Conservation (phyloP, 73 alveolate species). For the Tetrahymena elliotti region DNA sequence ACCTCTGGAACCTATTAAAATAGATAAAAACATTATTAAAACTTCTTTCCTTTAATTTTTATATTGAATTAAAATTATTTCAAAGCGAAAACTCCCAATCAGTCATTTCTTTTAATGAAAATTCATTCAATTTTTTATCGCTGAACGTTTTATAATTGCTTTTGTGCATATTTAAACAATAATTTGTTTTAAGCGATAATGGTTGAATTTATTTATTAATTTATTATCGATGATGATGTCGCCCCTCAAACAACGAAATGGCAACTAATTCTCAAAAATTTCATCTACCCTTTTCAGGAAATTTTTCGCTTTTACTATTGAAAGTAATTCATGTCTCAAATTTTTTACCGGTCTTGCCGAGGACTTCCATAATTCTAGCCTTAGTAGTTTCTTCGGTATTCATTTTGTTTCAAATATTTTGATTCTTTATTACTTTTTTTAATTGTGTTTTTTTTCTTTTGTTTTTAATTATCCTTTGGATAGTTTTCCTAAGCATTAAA, state of each 20-base stretch:
- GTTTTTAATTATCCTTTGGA: background rate
- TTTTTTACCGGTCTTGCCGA: constrained; percentile 31
- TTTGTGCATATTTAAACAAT: too few species aligned
- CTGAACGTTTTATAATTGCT: background rate
- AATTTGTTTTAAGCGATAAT: background rate
- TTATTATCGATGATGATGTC: too few species aligned
- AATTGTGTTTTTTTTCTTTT: background rate
- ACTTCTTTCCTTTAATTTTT: background rate
- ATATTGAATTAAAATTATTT: background rate
- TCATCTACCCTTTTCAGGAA: background rate
- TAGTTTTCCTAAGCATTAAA: background rate
- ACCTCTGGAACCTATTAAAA: constrained; percentile 94
- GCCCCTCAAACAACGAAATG: background rate
- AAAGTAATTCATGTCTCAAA: background rate
- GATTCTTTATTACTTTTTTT: background rate
- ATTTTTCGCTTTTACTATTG: background rate
- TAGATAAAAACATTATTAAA: background rate
- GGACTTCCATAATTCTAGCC: constrained; percentile 28
- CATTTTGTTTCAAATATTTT: background rate
- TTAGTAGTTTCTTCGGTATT: constrained; percentile 2
- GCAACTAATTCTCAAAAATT: background rate
- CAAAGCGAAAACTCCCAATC: background rate
- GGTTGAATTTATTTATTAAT: too few species aligned
- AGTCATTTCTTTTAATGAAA: background rate
- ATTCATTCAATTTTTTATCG: background rate